Evolutionary conservation across 345 rosid genomes (phyloP), one percentile per base, ranked within the genome.

Genomic region (Brassica juncea): DNA sequence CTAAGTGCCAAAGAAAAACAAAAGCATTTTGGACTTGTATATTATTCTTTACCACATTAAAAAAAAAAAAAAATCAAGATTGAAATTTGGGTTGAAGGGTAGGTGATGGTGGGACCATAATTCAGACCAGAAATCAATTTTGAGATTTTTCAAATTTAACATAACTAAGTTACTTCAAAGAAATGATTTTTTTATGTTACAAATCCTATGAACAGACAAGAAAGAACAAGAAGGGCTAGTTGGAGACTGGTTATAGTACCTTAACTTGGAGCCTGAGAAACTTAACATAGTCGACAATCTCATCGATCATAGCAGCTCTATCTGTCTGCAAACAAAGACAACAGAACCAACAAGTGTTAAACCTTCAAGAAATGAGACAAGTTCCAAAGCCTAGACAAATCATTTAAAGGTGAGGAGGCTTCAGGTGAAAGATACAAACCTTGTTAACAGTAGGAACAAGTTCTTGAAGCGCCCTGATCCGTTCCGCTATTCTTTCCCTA

Each of bases 291-390:
- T 92, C 99, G 69, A 93, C 98, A 81, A 96, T 89, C 84, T 96
- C 99, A 86, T 96, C 99, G 67, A 96, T 97, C 99, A 96, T 96
- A 76, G 89, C 91, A 28, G 99, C 99, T 76, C 97, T 84, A 80
- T 96, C 98, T 1, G 97, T 88, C 99, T 96, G 87, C 79, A 85
- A 80, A 79, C 37, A 9, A 68, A 62, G 14, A 35, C 0, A 15
- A 6, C 2, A 65, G 49, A 65, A 42, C 31, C 55, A 55, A 6
- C 4, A 65, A 75, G 10, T 34, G 70, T 66, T 52, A 60, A 71
- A 32, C 4, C 30, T 71, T n/a, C 2, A 3, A 69, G 62, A 68
- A 15, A 42, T 73, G 14, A n/a, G 6, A 70, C 66, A 81, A 4
- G 77, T 34, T 39, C 9, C n/a, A 57, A 12, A 30, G 12, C 76